A percentile compares a stretch with the other conserved stretches of the same genome.
Conservation (phyloP, 306 rosid species). For the Dalbergia oliveri region DNA sequence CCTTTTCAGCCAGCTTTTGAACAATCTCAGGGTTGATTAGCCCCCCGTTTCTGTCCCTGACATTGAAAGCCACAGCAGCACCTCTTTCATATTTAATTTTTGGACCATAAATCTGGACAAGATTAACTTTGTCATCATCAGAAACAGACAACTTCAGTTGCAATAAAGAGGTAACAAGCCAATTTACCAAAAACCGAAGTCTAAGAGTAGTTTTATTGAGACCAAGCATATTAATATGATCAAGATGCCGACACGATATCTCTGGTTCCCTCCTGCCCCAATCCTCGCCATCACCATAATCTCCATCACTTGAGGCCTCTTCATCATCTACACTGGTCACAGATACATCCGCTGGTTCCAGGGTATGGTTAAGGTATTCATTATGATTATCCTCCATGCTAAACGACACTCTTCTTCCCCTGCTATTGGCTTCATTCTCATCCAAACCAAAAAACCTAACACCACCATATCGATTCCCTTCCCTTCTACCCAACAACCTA, state of each 20-base stretch:
- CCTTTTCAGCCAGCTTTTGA: constrained; percentile 92
- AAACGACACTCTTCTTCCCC: constrained; percentile 85
- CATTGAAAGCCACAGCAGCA: constrained; percentile 93
- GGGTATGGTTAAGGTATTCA: constrained; percentile 57
- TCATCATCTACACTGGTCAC: constrained; percentile 78
- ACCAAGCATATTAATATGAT: constrained; percentile 85
- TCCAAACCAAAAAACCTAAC: constrained; percentile 84
- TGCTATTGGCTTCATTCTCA: constrained; percentile 67
- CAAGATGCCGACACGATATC: constrained; percentile 77
- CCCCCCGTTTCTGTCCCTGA: constrained; percentile 74
- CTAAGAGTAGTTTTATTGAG: constrained; percentile 88
- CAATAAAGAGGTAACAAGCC: constrained; percentile 92
- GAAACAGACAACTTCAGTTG: constrained; percentile 73
- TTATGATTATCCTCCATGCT: constrained; percentile 77
- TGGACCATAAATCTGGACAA: constrained; percentile 90
- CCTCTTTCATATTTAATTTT: constrained; percentile 96
- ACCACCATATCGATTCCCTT: constrained; percentile 69
- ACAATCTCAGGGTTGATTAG: constrained; percentile 87
- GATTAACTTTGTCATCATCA: constrained; percentile 58
- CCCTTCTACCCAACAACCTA: constrained; percentile 89
- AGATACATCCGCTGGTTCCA: constrained; percentile 74
- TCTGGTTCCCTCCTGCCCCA: constrained; percentile 77
- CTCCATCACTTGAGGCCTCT: constrained; percentile 79
- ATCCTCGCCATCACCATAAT: constrained; percentile 69
- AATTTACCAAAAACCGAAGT: constrained; percentile 87